These are phyloP conservation scores for Leucocoprinus birnbaumii DNA, from an alignment of 768 basidiomycete species.

Conservation along the genomic window DNA sequence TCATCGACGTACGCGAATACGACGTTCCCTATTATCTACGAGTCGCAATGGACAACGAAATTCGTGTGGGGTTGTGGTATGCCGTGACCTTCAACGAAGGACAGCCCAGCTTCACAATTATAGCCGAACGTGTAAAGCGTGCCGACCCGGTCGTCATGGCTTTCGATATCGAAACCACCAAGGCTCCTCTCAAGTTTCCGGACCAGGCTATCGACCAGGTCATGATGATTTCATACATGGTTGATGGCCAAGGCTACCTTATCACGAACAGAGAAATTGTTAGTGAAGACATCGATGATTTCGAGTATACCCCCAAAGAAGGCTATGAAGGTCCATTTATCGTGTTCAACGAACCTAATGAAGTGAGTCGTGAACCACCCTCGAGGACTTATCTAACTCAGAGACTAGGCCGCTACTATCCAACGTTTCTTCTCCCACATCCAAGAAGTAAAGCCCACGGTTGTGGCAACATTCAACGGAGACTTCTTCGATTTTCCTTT, in stretches of 20 bases:
- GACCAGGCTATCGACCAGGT: constrained; percentile 95
- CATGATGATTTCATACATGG: constrained; percentile 99
- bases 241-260: constrained; percentile 95
- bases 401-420: constrained; percentile 68
- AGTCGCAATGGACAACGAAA: constrained; percentile 98
- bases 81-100: constrained; percentile 80
- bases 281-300: constrained; percentile 95
- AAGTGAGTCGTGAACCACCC: constrained; percentile 45
- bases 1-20: constrained; percentile 93
- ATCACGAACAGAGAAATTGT: constrained; percentile 98
- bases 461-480: constrained; percentile 98
- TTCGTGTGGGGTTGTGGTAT: constrained; percentile 99
- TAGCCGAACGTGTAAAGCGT: constrained; percentile 90
- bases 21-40: constrained; percentile 98
- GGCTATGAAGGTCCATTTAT: constrained; percentile 97
- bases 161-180: constrained; percentile 98
- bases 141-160: constrained; percentile 99
- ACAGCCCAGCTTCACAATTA: constrained; percentile 65
- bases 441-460: constrained; percentile 90
- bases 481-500: constrained; percentile 99
- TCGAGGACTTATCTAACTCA: not conserved
- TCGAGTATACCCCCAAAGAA: constrained; percentile 98
- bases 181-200: constrained; percentile 99
- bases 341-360: constrained; percentile 91
- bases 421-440: constrained; percentile 92